Base-by-base conservation (phyloP, 2,329 filamentous ascomycete species). In the Cryphonectria naterciae region DNA sequence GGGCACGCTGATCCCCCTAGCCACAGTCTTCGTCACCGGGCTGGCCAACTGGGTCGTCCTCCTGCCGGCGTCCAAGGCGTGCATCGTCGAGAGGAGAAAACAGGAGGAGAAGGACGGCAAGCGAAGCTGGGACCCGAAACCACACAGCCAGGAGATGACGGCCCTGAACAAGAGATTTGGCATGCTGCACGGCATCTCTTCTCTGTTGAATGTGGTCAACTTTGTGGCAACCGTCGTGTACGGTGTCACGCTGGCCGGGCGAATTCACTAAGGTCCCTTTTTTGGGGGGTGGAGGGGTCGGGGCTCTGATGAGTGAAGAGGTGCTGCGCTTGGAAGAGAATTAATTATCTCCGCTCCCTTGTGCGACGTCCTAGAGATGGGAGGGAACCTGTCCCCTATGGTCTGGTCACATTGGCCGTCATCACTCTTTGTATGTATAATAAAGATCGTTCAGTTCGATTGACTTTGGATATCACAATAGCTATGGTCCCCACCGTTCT, bases 31-130 rank as follows among this genome's bases (percentile, higher is more conserved):
- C 71, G 79, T 89, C n/a, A 90, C 90, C 0, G 92, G 92, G 2
- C 77, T 94, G 60, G 79, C 87, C 32, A 98, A 98, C 80, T 80
- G 92, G 75, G 78, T 88, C 0, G 86, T 93, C 62, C 80, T 97
- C 67, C 90, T 94, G 10, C 95, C 95, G 4, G 85, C 89, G 74
- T 96, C 94, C 1, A 91, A 89, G 49, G 87, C 89, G 75, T 85
- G 91, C 43, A 97, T 97, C 88, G 87, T 85, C 74, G 85, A 93
- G 80, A 86, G 94, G 77, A 92, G 92, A 77, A 87, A 91, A 65
- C 95, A 97, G 85, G 95, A 95, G 85, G 94, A 92, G 73, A 90
- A 91, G 76, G 95, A 98, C 79, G 94, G 94, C 68, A 98, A 97
- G 86, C 93, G 92, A 79, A 93, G 91, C 80, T 93, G 92, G 77